phyloP scores from a whole-genome alignment of 306 rosid genomes.

The Abrus pulchellus region DNA sequence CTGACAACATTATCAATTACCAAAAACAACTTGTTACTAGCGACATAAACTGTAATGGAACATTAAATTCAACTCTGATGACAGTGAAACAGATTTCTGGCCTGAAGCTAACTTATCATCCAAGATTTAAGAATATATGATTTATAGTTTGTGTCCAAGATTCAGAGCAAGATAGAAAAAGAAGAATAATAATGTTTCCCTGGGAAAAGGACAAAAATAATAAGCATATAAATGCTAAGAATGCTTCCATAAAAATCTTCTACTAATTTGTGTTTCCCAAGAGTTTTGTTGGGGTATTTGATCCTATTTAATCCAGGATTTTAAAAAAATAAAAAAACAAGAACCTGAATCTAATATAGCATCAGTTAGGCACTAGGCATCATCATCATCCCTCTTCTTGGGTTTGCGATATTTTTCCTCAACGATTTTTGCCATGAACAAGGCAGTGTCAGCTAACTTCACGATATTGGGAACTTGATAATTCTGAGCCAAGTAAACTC shows the following conservation, averaged over 20 bases:
- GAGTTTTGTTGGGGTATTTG: constrained; percentile 11
- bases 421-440: constrained; percentile 61
- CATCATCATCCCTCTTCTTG: constrained; percentile 58
- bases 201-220: constrained; percentile 11
- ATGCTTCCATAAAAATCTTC: constrained; percentile 1
- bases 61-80: constrained; percentile 24
- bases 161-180: constrained; percentile 6
- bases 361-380: constrained; percentile 31
- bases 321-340: constrained; percentile 5
- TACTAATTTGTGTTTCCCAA: constrained; percentile 15
- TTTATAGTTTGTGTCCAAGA: not conserved
- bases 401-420: constrained; percentile 81
- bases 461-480: constrained; percentile 79
- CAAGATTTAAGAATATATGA: constrained; percentile 3
- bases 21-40: not conserved
- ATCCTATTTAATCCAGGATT: constrained; percentile 37
- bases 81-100: constrained; percentile 21
- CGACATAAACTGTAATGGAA: not conserved
- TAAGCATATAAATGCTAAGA: not conserved
- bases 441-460: constrained; percentile 73
- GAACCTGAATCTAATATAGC: constrained; percentile 48
- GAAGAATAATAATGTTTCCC: constrained; percentile 27
- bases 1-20: not conserved
- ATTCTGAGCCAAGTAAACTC: constrained; percentile 85
- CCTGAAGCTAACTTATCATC: constrained; percentile 13